Conservation (phyloP, 345 rosid species). For the Garcia nutans region DNA sequence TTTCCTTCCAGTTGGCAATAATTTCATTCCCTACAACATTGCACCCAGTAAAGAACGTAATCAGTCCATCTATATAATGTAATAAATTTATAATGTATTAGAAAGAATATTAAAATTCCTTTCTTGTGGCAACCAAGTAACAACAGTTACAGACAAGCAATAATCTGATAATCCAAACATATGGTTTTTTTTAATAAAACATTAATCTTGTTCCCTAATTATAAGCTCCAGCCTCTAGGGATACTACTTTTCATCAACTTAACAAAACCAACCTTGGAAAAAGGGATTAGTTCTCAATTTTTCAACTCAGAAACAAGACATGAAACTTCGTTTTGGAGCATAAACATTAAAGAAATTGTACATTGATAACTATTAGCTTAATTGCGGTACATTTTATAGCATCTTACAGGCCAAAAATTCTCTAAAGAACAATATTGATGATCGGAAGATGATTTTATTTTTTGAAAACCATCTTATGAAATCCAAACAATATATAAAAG, state of each 20-base stretch:
- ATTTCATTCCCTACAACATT: slow-evolving; percentile 63
- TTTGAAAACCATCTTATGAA: too few species aligned
- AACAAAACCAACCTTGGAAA: not conserved
- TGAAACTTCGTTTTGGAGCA: not conserved
- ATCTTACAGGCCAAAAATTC: not conserved
- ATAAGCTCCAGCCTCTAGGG: slow-evolving; percentile 11
- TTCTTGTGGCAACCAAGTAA: not conserved
- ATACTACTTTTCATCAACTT: not conserved
- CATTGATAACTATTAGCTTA: not conserved
- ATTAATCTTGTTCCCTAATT: not conserved
- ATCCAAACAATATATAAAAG: not conserved
- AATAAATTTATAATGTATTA: not conserved
- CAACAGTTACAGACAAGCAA: not conserved
- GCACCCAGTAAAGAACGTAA: not conserved
- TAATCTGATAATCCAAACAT: not conserved
- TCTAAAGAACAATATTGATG: not conserved
- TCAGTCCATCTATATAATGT: not conserved
- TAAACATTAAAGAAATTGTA: not conserved
- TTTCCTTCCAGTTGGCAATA: slow-evolving; percentile 74
- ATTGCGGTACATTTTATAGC: not conserved
- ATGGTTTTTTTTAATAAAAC: not conserved
- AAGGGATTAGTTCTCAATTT: not conserved
- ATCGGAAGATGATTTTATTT: not conserved
- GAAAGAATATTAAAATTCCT: not conserved
- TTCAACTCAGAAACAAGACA: slow-evolving; percentile 1